Base-by-base conservation (phyloP, 208 protist genomes). In the Perkinsela sp. region DNA sequence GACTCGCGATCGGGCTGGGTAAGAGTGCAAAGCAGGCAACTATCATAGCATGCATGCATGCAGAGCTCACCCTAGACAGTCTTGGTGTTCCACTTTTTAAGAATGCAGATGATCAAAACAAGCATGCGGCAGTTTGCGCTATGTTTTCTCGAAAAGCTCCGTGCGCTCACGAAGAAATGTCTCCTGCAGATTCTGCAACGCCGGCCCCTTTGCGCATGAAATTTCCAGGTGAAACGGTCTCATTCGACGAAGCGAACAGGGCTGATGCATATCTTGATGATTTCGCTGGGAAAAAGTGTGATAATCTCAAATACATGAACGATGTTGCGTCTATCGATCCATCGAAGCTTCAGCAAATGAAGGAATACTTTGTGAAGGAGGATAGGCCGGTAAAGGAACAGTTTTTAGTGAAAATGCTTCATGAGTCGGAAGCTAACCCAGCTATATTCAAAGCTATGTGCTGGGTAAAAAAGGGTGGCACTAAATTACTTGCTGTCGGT, bases 1-100 rank as follows among this genome's bases (percentile, higher is more conserved):
- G 85, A 2, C 70, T 89, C 13, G 87, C 83, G 30, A 66, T 89
- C 30, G 87, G 87, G 32, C 82, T 85, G 68, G 83, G 79, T 6
- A 72, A 77, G 16, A 81, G 71, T 40, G 72, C 73, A 16, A 72
- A 73, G 0, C 79, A 88, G 40, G 87, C 87, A 1, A 80, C 84
- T 71, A 69, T 72, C 68, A 77, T 86, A 31, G 87, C 87, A 29
- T 80, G 80, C 40, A 90, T 90, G 87, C 87, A 92, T 70, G 80
- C 81, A 29, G 87, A 92, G 75, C 76, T 92, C 31, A 82, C 87
- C n/a, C 77, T 92, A 29, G 87, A 92, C 70, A 71, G 78, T 0
- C 75, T 90, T 1, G 87, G 87, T 15, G 78, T 92, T 2, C 78
- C 80, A n/a, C 66, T 92, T 29, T 92, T 83, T 70, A 69, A 72